Evolutionary conservation across 768 basidiomycete species (phyloP), one percentile per base, ranked within the genome.

Genomic region (Leccinum aurantiacum): DNA sequence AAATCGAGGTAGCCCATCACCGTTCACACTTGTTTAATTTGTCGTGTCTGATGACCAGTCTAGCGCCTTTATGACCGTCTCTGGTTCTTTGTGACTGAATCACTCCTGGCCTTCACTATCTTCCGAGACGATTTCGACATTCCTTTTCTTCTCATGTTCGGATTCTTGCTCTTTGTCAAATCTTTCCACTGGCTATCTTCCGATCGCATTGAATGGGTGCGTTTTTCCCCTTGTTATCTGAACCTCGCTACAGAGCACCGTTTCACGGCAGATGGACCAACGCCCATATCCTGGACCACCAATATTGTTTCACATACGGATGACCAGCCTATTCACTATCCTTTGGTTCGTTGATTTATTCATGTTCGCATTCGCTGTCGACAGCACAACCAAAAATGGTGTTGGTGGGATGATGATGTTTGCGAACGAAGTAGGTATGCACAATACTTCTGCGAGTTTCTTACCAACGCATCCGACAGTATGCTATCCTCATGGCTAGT

Each of bases 1-100:
- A 99, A 76, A 81, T 98, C 48, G 96, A 99, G 86, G 96, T 93
- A 70, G 51, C 83, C 71, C 10, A 22, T 27, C 44, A 46, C 9
- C 7, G 25, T 44, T 24, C 63, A 5, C 48, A 19, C 29, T 44
- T 35, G 51, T 41, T 54, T 3, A 17, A 37, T 53, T n/a, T 7
- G 27, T 7, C 6, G 25, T 29, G 13, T 51, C 24, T 50, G 49
- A 60, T 56, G 6, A n/a, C 55, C 15, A n/a, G 29, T 33, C 17
- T 69, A 99, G 96, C 89, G 95, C 29, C 81, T 99, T 1, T 97
- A 98, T 73, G 96, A 98, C 71, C 84, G 93, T 63, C 84, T 93
- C 31, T 98, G 97, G 96, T 95, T 95, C 78, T 97, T 97, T 76
- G 84, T 98, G 53, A 98, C 97, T 1, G 97, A 99, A 73, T 95